Conservation (phyloP, 2,329 filamentous ascomycete species). For the Tolypocladium ophioglossoides region DNA sequence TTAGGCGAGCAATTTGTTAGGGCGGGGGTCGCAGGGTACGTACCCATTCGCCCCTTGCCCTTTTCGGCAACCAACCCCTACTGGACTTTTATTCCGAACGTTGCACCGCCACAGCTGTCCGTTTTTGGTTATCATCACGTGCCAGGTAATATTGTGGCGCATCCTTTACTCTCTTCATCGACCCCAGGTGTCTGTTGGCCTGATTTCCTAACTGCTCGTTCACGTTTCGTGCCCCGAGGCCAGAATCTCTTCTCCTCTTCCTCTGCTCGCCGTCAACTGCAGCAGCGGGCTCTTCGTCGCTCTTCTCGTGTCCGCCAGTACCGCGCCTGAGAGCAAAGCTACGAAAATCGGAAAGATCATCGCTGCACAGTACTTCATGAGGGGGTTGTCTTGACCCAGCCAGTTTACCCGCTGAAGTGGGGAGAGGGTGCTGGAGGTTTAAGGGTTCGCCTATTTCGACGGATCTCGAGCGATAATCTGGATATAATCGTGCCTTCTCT, state of each 20-base stretch:
- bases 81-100: no score
- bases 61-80: neutral
- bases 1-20: conserved; percentile 16
- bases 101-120: conserved; percentile 3
- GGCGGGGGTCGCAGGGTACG: conserved; percentile 5
- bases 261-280: neutral
- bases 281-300: neutral
- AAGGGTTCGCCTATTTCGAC: neutral
- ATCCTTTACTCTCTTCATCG: neutral
- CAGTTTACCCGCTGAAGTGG: neutral
- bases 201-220: neutral
- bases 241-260: neutral
- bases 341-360: neutral
- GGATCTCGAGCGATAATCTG: neutral
- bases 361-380: neutral
- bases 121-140: neutral
- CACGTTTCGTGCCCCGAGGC: neutral
- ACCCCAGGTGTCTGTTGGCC: neutral
- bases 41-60: neutral
- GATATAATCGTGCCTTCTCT: neutral
- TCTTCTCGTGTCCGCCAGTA: neutral
- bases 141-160: conserved; percentile 2
- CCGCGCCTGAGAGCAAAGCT: no score
- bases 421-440: neutral
- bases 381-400: neutral